Evolutionary conservation across 2,329 filamentous ascomycete species (phyloP).

Genomic region (Trichoderma gracile): DNA sequence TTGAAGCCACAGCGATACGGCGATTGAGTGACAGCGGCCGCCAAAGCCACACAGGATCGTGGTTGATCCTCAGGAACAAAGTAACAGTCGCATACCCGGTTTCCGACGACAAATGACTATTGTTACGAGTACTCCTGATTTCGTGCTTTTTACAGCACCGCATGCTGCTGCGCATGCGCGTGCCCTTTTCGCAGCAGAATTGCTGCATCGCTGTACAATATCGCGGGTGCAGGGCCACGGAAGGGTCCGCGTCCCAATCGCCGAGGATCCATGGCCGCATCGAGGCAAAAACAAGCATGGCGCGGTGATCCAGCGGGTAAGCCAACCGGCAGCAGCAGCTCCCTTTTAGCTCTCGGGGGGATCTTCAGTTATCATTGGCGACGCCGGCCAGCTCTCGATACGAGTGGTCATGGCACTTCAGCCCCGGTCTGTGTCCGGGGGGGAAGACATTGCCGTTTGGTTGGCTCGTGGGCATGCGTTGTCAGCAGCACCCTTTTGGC

Average conservation of each 20-base stretch:
- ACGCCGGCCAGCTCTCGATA: background rate
- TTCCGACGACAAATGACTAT: too few relatives aligned
- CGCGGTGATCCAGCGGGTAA: conserved; percentile 20
- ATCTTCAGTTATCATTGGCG: conserved; percentile 19
- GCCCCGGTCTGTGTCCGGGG: conserved; percentile 7
- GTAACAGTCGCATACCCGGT: too few relatives aligned
- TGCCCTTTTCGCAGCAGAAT: background rate
- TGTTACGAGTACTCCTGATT: too few relatives aligned
- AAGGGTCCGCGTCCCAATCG: conserved; percentile 1
- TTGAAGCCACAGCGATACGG: too few relatives aligned
- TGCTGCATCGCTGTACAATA: background rate
- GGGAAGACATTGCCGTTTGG: background rate
- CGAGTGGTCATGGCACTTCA: conserved; percentile 1
- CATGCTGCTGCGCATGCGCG: background rate
- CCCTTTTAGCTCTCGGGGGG: conserved; percentile 8
- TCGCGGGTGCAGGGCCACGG: background rate
- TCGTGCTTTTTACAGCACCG: too few relatives aligned
- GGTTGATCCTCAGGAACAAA: too few relatives aligned
- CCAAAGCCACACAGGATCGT: too few relatives aligned
- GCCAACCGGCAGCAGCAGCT: conserved; percentile 18
- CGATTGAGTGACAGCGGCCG: too few relatives aligned
- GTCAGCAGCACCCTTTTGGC: conserved; percentile 10
- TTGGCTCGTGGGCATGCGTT: conserved; percentile 10
- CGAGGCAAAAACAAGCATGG: conserved; percentile 19
- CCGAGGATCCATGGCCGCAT: background rate